Conservation (phyloP, 1,139 yeast species). For the Trichomonascaceae sp. region DNA sequence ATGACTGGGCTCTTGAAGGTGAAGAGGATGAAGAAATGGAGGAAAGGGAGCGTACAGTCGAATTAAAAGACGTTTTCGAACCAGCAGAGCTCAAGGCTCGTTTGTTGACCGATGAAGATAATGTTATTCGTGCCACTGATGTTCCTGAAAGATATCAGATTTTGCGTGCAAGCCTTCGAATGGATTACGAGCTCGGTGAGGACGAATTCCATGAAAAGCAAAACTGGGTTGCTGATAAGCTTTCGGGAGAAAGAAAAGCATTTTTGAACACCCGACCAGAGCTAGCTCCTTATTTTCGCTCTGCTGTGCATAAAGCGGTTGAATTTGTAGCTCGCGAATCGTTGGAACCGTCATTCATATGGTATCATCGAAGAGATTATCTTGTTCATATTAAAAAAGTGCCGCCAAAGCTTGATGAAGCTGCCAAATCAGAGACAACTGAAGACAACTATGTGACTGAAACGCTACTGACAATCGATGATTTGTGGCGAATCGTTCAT, state of each 20-base stretch:
- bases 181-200: conserved; percentile 56
- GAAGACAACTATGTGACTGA: conserved; percentile 35
- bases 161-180: conserved; percentile 51
- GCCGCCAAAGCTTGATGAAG: conserved; percentile 38
- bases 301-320: conserved; percentile 69
- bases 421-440: conserved; percentile 41
- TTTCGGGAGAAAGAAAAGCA: conserved; percentile 21
- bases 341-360: conserved; percentile 91
- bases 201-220: conserved; percentile 68
- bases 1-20: conserved; percentile 91
- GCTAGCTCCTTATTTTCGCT: conserved; percentile 55
- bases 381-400: conserved; percentile 46
- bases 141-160: conserved; percentile 89
- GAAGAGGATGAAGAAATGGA: conserved; percentile 39
- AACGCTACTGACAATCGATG: conserved; percentile 44
- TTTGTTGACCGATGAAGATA: conserved; percentile 89
- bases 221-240: conserved; percentile 61
- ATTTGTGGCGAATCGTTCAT: conserved; percentile 84
- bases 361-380: conserved; percentile 93
- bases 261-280: conserved; percentile 31
- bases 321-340: conserved; percentile 73
- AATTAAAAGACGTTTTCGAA: conserved; percentile 85
- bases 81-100: conserved; percentile 87
- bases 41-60: conserved; percentile 41
- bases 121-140: conserved; percentile 77